These are phyloP conservation scores for Fusarium sulawesiense DNA, from an alignment of 2,329 filamentous ascomycete species.

Conservation along the genomic window DNA sequence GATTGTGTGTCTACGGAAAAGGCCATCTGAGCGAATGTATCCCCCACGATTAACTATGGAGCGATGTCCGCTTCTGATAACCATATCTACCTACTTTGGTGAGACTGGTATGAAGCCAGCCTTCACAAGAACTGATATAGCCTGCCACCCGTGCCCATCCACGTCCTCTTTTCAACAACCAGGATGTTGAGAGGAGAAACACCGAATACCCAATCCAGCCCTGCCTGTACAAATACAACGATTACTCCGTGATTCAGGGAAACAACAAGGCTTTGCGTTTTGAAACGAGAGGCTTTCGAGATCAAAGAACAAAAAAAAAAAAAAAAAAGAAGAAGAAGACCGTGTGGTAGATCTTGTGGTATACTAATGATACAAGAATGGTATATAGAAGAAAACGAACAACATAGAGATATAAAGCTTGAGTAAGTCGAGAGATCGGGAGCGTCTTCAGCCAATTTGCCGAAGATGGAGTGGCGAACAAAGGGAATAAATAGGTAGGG, in stretches of 20 bases:
- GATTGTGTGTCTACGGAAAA: conserved; percentile 23
- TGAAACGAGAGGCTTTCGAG: conserved; percentile 16
- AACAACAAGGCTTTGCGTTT: conserved; percentile 13
- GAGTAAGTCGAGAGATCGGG: conserved; percentile 1
- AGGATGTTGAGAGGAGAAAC: conserved; percentile 15
- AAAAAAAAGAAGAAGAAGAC: conserved; percentile 23
- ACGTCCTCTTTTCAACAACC: conserved; percentile 6
- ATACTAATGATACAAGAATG: conserved; percentile 43
- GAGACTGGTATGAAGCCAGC: background rate
- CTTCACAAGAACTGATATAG: conserved; percentile 1
- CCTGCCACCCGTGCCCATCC: background rate
- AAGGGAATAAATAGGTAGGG: conserved; percentile 15
- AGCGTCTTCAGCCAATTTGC: background rate
- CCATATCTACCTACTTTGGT: conserved; percentile 16
- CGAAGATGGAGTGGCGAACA: conserved; percentile 1
- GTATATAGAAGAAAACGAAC: conserved; percentile 31
- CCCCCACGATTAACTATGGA: background rate
- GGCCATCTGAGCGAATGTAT: conserved; percentile 2
- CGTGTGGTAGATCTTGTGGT: conserved; percentile 9
- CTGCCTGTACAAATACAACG: conserved; percentile 26
- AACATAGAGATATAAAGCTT: background rate
- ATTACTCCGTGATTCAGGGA: conserved; percentile 23
- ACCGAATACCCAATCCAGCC: conserved; percentile 7
- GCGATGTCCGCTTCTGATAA: background rate
- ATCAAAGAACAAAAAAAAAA: conserved; percentile 2